Evolutionary conservation across 1,284 basidiomycete genomes (phyloP), one percentile per base, ranked within the genome.

Genomic region (Exobasidium rhododendri): DNA sequence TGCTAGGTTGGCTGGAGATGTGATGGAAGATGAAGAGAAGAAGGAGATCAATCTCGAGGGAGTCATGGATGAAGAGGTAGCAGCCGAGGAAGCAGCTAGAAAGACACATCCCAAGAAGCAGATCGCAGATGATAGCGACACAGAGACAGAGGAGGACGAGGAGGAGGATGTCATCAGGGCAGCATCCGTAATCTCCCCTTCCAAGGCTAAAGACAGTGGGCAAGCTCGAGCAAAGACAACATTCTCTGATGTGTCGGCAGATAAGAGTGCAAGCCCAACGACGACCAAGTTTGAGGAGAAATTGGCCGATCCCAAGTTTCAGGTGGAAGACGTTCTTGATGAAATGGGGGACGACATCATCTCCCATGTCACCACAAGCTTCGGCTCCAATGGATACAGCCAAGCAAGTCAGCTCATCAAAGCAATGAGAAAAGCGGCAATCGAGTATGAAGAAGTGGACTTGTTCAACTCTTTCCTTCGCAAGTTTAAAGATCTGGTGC

Each of bases 391-490:
- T n/a, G 50, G 32, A 29, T 40, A 56, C 56, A 14, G 14, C 5
- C 14, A 57, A 22, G 44, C 40, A 24, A 57, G 26, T 4, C 45
- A 57, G 22, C 11, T 45, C 11, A 35, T 57, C n/a, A 47, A n/a
- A 17, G 49, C 31, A 20, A 14, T 44, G 17, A 43, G 35, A 11
- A 46, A 29, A 47, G n/a, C 24, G 22, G 32, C 26, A 13, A 47
- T 58, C 40, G 50, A 56, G 20, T 59, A 59, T 31, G 31, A 40
- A 22, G 54, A 61, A 44, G 40, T 54, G 29, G n/a, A 26, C 28
- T 11, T 40, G 32, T 62, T 24, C 56, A 24, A 47, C 52, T 24
- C 40, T 3, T 58, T 56, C 29, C n/a, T 62, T 11, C 44, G 58
- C n/a, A 26, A 20, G 45, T 32, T 62, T 22, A 62, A 58, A 51